Evolutionary conservation across 345 rosid genomes (phyloP).

Genomic region (Clarkia xantiana): DNA sequence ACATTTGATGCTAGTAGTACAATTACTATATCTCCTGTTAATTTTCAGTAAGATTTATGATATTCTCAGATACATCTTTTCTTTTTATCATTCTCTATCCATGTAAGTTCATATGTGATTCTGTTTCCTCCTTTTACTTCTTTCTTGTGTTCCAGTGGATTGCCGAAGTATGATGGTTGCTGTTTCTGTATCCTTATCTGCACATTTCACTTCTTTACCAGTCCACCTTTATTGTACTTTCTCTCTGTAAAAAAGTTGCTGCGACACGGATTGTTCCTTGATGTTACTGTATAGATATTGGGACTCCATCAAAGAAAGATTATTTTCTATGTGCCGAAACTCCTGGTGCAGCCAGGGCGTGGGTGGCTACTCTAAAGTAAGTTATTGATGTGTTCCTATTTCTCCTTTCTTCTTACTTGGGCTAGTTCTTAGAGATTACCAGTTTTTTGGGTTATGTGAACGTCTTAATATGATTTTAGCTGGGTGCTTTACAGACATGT

Average conservation of each 20-base stretch:
- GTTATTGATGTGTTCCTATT: conserved; percentile 10
- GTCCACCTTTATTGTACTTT: background rate
- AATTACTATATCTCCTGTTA: conserved; percentile 74
- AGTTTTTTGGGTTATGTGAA: too few relatives aligned
- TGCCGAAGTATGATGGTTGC: conserved; percentile 89
- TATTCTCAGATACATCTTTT: background rate
- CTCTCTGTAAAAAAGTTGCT: background rate
- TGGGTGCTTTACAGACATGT: too few relatives aligned
- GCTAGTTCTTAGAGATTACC: too few relatives aligned
- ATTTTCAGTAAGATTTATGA: conserved; percentile 65
- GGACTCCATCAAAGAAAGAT: conserved; percentile 94
- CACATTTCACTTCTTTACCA: background rate
- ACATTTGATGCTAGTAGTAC: conserved; percentile 81
- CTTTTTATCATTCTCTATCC: background rate
- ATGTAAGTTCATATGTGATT: conserved; percentile 9
- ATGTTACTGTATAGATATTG: conserved; percentile 50
- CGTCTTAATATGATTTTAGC: too few relatives aligned
- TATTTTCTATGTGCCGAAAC: conserved; percentile 96
- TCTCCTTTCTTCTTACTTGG: background rate
- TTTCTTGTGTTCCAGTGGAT: conserved; percentile 48
- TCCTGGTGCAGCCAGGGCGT: conserved; percentile 94
- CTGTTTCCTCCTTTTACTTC: conserved; percentile 8
- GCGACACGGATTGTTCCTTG: conserved; percentile 18
- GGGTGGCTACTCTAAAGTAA: conserved; percentile 94
- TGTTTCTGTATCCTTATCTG: conserved; percentile 78